A percentile compares a stretch with the other conserved stretches of the same genome.
phyloP scores from a whole-genome alignment of 108 stramenopile species.

The Ochromonas danica region DNA sequence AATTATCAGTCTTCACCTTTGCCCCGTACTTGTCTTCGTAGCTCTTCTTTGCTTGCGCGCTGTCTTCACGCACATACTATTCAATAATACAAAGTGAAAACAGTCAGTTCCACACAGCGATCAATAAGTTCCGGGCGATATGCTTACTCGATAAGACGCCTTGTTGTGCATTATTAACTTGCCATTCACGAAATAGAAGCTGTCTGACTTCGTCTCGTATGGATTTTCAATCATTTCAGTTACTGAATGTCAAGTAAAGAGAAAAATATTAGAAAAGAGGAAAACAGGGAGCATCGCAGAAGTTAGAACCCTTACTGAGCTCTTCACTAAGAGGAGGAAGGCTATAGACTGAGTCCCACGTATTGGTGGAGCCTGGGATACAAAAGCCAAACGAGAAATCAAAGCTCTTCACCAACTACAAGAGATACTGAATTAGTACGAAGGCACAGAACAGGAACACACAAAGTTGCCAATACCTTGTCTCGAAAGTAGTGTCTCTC shows the following conservation, averaged over 20 bases:
- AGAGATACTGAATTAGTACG: not conserved
- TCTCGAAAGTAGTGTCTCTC: conserved; percentile 72
- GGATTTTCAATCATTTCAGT: conserved; percentile 69
- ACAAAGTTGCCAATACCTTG: conserved; percentile 52
- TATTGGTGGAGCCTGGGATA: conserved; percentile 69
- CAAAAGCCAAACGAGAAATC: conserved; percentile 73
- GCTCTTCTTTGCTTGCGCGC: conserved; percentile 56
- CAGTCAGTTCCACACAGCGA: not conserved
- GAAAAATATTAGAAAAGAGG: not conserved
- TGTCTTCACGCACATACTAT: conserved; percentile 59
- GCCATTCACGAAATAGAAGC: conserved; percentile 70
- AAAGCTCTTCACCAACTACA: conserved; percentile 58
- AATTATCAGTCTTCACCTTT: not conserved
- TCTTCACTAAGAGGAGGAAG: conserved; percentile 66
- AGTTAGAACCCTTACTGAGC: conserved; percentile 50
- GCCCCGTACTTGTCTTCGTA: conserved; percentile 47
- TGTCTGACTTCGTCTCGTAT: conserved; percentile 66
- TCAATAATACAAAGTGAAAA: not conserved
- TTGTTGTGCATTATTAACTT: conserved; percentile 75
- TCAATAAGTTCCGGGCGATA: not conserved
- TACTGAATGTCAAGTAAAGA: conserved; percentile 36
- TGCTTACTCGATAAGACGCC: conserved; percentile 55
- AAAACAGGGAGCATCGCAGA: not conserved
- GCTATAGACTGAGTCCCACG: conserved; percentile 70
- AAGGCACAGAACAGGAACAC: conserved; percentile 5